These are phyloP conservation scores for Colletotrichum plurivorum DNA, from an alignment of 2,329 filamentous ascomycete species.

Conservation along the genomic window DNA sequence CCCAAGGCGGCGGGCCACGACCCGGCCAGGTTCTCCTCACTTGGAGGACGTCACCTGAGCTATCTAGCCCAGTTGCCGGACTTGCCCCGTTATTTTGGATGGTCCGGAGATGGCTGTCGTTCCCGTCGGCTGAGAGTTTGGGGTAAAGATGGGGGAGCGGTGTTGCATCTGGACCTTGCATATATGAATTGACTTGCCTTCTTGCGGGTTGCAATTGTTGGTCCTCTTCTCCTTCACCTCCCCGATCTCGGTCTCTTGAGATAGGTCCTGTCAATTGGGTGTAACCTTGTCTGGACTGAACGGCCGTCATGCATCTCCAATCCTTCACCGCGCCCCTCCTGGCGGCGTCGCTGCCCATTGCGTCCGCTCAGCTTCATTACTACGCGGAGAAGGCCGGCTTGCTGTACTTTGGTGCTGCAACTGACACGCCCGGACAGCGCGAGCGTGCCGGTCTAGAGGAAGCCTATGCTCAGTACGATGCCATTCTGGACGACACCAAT, in stretches of 20 bases:
- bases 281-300: background rate
- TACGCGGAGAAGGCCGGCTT: slow-evolving; percentile 67
- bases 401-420: slow-evolving; percentile 74
- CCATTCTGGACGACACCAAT: slow-evolving; percentile 64
- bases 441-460: slow-evolving; percentile 62
- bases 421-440: slow-evolving; percentile 61
- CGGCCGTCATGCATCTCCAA: slow-evolving; percentile 43
- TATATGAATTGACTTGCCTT: slow-evolving; percentile 36
- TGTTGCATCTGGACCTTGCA: slow-evolving; percentile 35
- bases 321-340: slow-evolving; percentile 45
- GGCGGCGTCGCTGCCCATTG: slow-evolving; percentile 47
- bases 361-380: slow-evolving; percentile 58
- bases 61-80: background rate
- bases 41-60: slow-evolving; percentile 32
- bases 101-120: slow-evolving; percentile 16
- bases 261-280: slow-evolving; percentile 16
- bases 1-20: slow-evolving; percentile 24
- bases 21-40: slow-evolving; percentile 25
- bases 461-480: slow-evolving; percentile 66
- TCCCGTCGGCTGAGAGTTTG: slow-evolving; percentile 20
- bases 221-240: background rate
- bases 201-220: background rate
- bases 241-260: slow-evolving; percentile 18
- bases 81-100: slow-evolving; percentile 1
- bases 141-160: slow-evolving; percentile 13